phyloP scores from a whole-genome alignment of 345 rosid genomes.

The Dimocarpus longan region DNA sequence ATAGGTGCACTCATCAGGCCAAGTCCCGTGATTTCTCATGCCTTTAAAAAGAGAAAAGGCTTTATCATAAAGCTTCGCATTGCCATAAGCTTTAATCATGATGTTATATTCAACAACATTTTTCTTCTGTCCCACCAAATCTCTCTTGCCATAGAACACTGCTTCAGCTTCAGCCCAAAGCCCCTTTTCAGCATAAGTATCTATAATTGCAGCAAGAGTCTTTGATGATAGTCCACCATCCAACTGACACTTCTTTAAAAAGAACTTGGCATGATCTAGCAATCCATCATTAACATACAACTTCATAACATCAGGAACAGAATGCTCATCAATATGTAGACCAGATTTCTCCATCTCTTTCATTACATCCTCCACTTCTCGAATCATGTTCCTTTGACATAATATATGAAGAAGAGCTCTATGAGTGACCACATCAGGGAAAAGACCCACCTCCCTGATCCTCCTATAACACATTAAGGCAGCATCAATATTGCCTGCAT shows the following conservation, averaged over 20 bases:
- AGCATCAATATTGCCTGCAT: conserved; percentile 65
- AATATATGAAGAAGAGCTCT: conserved; percentile 75
- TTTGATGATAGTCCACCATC: conserved; percentile 55
- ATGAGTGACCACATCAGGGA: conserved; percentile 71
- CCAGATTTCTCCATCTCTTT: conserved; percentile 60
- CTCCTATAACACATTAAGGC: conserved; percentile 61
- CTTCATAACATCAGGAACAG: conserved; percentile 72
- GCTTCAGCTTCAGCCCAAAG: conserved; percentile 84
- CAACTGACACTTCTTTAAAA: conserved; percentile 51
- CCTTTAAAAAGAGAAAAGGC: conserved; percentile 71
- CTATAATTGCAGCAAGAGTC: conserved; percentile 66
- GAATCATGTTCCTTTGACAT: conserved; percentile 68
- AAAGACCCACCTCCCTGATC: conserved; percentile 74
- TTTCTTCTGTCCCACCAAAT: conserved; percentile 45
- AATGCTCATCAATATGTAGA: conserved; percentile 61
- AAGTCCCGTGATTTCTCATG: conserved; percentile 84
- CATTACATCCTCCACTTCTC: conserved; percentile 63
- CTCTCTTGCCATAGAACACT: conserved; percentile 59
- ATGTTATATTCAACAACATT: conserved; percentile 76
- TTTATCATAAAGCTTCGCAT: conserved; percentile 73
- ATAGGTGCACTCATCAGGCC: conserved; percentile 89
- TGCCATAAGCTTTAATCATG: conserved; percentile 95
- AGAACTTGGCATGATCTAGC: conserved; percentile 46
- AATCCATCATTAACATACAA: conserved; percentile 66
- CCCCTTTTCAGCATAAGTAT: conserved; percentile 78